A percentile compares a stretch with the other conserved stretches of the same genome.
Evolutionary conservation across 2,329 filamentous ascomycete genomes (phyloP).

Genomic region (Neonectria coccinea): DNA sequence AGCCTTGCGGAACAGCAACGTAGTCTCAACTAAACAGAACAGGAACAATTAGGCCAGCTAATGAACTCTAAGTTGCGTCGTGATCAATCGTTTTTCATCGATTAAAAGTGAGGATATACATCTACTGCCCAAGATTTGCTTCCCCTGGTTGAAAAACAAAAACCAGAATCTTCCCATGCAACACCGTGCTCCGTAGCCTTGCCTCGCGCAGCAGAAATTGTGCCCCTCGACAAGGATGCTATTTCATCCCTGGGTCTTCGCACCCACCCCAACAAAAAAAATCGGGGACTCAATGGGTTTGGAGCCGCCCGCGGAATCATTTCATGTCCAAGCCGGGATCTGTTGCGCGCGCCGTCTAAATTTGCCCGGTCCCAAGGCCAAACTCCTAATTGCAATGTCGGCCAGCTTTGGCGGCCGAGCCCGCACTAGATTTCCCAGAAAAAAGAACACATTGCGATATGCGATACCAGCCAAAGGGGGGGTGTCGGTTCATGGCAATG

Average conservation of each 20-base stretch:
- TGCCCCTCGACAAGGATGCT: constrained; percentile 38
- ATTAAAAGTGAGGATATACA: constrained; percentile 44
- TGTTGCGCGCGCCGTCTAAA: constrained; percentile 40
- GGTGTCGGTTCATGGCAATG: constrained; percentile 14
- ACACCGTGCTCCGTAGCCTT: constrained; percentile 40
- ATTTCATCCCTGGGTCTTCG: constrained; percentile 40
- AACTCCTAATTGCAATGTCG: constrained; percentile 43
- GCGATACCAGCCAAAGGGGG: constrained; percentile 4
- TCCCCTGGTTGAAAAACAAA: constrained; percentile 12
- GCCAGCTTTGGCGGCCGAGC: constrained; percentile 25
- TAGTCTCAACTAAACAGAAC: background rate
- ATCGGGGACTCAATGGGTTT: constrained; percentile 33
- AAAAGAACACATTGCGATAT: constrained; percentile 32
- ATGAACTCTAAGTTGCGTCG: constrained; percentile 10
- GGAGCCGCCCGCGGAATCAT: constrained; percentile 34
- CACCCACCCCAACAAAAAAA: constrained; percentile 43
- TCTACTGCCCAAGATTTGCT: constrained; percentile 38
- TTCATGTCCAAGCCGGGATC: constrained; percentile 40
- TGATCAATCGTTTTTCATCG: constrained; percentile 33
- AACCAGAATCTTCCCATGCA: constrained; percentile 31
- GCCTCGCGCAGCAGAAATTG: constrained; percentile 32
- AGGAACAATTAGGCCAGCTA: background rate
- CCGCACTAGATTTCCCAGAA: constrained; percentile 33
- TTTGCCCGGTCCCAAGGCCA: constrained; percentile 35
- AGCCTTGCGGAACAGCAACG: constrained; percentile 15